Percentiles rank a stretch among this genome's conserved stretches.
Conservation (phyloP, 306 rosid species). For the cucumber (Cucumis sativus) region Cucumber_9930_V3 NC_026660.2:5369001-5369500, state of each 20-base stretch:
- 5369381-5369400: neutral
- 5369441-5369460: neutral
- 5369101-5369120: neutral
- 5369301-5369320: constrained; percentile 71
- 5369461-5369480: neutral
- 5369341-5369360: neutral
- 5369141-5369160: neutral
- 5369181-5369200: constrained; percentile 32
- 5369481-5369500: neutral
- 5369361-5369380: neutral
- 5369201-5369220: constrained; percentile 68
- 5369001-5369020: neutral
- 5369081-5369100: neutral
- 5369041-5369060: neutral
- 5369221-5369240: constrained; percentile 76
- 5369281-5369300: constrained; percentile 77
- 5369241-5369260: constrained; percentile 68
- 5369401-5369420: neutral
- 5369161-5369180: neutral
- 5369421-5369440: neutral
- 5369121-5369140: neutral
- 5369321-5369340: constrained; percentile 10
- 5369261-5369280: constrained; percentile 81
- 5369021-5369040: neutral
- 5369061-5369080: neutral